Percentiles rank a stretch among this genome's conserved stretches.
Conservation (phyloP, 2,329 filamentous ascomycete genomes). For the Xylaria sp. region DNA sequence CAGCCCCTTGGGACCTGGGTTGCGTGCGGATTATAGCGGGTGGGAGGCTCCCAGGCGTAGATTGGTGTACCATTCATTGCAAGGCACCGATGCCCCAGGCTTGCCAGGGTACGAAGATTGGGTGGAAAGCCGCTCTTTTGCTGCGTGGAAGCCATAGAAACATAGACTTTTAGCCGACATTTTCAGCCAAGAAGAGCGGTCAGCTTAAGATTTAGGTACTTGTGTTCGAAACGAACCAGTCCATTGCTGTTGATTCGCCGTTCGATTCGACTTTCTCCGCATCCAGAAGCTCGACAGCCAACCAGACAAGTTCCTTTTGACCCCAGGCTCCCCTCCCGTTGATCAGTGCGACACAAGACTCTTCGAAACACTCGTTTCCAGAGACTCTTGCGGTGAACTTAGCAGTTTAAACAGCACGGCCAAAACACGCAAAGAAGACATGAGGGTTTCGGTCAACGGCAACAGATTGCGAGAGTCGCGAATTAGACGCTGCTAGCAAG, state of each 20-base stretch:
- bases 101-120: constrained; percentile 26
- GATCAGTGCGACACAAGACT: constrained; percentile 37
- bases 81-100: constrained; percentile 28
- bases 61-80: constrained; percentile 12
- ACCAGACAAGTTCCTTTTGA: constrained; percentile 32
- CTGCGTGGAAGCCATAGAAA: constrained; percentile 18
- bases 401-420: constrained; percentile 33
- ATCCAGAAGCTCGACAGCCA: constrained; percentile 37
- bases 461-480: constrained; percentile 18
- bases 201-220: constrained; percentile 44
- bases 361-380: constrained; percentile 37
- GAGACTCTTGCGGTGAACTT: constrained; percentile 46
- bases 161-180: constrained; percentile 38
- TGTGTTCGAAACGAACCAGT: constrained; percentile 28
- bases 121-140: constrained; percentile 33
- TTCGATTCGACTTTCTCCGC: constrained; percentile 35
- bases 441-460: background rate
- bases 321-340: constrained; percentile 34
- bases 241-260: constrained; percentile 38
- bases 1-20: constrained; percentile 19
- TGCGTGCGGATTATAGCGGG: constrained; percentile 9
- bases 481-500: background rate
- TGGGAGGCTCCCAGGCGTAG: constrained; percentile 19
- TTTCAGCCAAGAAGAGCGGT: constrained; percentile 45
- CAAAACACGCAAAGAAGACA: background rate